Evolutionary conservation across 2,329 filamentous ascomycete species (phyloP).

Genomic region (Pseudonectria buxi): DNA sequence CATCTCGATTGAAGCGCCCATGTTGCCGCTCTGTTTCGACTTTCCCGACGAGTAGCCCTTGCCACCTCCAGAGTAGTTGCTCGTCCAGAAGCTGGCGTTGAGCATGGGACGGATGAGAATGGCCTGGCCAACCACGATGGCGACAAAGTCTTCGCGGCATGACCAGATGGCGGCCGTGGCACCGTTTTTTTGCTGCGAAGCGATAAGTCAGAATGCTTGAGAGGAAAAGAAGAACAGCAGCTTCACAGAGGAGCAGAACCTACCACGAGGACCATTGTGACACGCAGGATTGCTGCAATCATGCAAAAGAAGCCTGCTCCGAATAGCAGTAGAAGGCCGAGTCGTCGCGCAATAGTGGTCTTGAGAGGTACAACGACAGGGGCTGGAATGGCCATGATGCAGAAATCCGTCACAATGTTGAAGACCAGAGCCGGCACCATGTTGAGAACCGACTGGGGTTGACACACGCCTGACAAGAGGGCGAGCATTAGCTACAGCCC

Average conservation of each 20-base stretch:
- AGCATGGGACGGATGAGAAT: conserved; percentile 28
- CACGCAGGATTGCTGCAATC: conserved; percentile 19
- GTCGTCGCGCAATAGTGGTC: conserved; percentile 21
- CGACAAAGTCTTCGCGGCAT: conserved; percentile 30
- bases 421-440: conserved; percentile 25
- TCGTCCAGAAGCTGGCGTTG: conserved; percentile 16
- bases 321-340: conserved; percentile 26
- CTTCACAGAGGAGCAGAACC: not conserved
- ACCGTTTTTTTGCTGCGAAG: conserved; percentile 4
- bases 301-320: conserved; percentile 26
- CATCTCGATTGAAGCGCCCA: conserved; percentile 4
- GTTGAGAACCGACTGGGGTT: conserved; percentile 24
- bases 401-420: conserved; percentile 27
- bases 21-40: conserved; percentile 6
- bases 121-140: conserved; percentile 29
- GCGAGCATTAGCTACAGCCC: not conserved
- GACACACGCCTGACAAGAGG: conserved; percentile 16
- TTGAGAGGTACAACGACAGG: conserved; percentile 20
- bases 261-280: conserved; percentile 24
- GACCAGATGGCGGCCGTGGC: conserved; percentile 28
- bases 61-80: not conserved
- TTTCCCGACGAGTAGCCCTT: conserved; percentile 5
- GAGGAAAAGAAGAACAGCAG: not conserved
- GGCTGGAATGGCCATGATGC: conserved; percentile 27
- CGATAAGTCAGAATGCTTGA: not conserved